Evolutionary conservation across 2,329 filamentous ascomycete species (phyloP).

Genomic region (Aspergillus melleus): DNA sequence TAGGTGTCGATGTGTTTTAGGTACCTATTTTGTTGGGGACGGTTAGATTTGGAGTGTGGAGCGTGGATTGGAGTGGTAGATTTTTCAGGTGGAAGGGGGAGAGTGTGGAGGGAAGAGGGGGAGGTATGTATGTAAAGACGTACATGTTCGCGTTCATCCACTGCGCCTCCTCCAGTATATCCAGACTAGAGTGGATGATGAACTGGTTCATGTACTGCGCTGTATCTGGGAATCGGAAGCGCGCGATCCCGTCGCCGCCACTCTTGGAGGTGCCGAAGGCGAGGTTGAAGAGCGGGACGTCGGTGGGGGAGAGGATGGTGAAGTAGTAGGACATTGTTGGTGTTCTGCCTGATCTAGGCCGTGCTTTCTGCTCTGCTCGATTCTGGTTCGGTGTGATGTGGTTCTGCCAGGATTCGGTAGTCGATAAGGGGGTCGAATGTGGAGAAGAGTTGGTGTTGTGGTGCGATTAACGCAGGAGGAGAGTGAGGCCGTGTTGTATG

Average conservation of each 20-base stretch:
- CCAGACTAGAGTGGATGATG: conserved; percentile 88
- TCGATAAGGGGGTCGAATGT: too few species aligned
- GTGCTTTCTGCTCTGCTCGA: not conserved
- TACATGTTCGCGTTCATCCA: conserved; percentile 87
- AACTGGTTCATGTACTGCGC: conserved; percentile 96
- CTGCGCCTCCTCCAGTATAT: conserved; percentile 94
- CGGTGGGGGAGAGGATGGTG: conserved; percentile 89
- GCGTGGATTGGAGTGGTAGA: too few species aligned
- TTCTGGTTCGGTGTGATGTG: not conserved
- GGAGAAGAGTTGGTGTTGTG: not conserved
- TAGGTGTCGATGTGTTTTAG: conserved; percentile 96
- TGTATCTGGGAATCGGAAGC: conserved; percentile 86
- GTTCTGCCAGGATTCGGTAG: too few species aligned
- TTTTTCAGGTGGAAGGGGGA: not conserved
- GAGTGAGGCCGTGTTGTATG: not conserved
- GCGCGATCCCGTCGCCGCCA: conserved; percentile 86
- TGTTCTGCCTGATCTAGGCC: not conserved
- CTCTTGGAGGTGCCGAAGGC: conserved; percentile 97
- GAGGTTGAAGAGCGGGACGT: conserved; percentile 94
- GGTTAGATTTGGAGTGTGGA: too few species aligned
- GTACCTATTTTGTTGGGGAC: conserved; percentile 62
- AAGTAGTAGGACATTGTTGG: conserved; percentile 94
- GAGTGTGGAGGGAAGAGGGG: not conserved
- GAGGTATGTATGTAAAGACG: conserved; percentile 18
- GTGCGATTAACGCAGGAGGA: not conserved